A percentile compares a stretch with the other conserved stretches of the same genome.
These are phyloP conservation scores for Ustilago xerochloae DNA, from an alignment of 1,284 basidiomycete genomes.

Conservation along the genomic window DNA sequence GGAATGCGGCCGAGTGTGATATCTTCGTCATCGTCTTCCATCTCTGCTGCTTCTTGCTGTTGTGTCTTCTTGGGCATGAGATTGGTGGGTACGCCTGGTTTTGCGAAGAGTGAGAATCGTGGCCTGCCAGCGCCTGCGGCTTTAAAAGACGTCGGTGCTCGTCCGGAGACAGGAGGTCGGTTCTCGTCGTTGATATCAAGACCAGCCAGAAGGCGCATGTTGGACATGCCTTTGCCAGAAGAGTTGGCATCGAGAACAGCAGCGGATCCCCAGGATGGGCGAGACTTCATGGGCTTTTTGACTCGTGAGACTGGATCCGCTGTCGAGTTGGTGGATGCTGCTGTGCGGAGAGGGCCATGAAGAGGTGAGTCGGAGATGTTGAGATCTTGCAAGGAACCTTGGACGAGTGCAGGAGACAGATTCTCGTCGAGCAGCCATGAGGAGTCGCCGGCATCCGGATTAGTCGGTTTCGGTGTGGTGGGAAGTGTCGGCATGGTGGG, in stretches of 20 bases:
- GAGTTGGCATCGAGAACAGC: slow-evolving; percentile 33
- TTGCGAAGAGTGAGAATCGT: slow-evolving; percentile 48
- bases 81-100: slow-evolving; percentile 43
- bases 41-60: slow-evolving; percentile 15
- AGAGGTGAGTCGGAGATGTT: slow-evolving; percentile 46
- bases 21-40: slow-evolving; percentile 41
- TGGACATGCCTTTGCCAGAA: slow-evolving; percentile 34
- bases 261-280: slow-evolving; percentile 45
- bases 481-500: slow-evolving; percentile 40
- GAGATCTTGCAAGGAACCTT: slow-evolving; percentile 36
- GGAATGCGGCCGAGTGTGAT: slow-evolving; percentile 24
- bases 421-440: slow-evolving; percentile 47
- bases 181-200: slow-evolving; percentile 42
- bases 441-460: slow-evolving; percentile 25
- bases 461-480: slow-evolving; percentile 27
- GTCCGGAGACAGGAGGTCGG: slow-evolving; percentile 35
- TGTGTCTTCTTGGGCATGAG: slow-evolving; percentile 28
- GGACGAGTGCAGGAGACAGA: slow-evolving; percentile 31
- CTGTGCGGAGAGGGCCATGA: slow-evolving; percentile 15
- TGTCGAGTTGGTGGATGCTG: slow-evolving; percentile 10
- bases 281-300: slow-evolving; percentile 35
- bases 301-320: slow-evolving; percentile 5
- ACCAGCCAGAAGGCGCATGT: slow-evolving; percentile 41
- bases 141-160: not conserved
- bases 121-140: slow-evolving; percentile 23